Conservation (phyloP, 1,139 yeast genomes). For the Diutina ranongensis region DNA sequence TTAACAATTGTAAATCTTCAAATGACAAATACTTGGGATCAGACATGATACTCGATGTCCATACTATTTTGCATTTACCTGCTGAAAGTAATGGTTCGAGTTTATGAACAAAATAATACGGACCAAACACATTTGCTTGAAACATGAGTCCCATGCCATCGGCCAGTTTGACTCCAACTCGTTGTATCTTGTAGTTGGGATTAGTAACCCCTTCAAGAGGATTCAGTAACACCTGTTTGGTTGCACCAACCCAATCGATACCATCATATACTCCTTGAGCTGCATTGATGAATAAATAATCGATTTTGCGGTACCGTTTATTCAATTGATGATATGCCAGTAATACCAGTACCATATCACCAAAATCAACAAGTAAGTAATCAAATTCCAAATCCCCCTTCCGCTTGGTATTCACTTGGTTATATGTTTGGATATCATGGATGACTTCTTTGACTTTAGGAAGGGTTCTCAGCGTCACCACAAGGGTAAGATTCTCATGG, state of each 20-base stretch:
- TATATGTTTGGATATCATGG: constrained; percentile 41
- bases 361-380: constrained; percentile 74
- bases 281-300: constrained; percentile 76
- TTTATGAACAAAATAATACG: constrained; percentile 68
- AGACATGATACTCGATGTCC: constrained; percentile 82
- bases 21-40: constrained; percentile 58
- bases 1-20: constrained; percentile 61
- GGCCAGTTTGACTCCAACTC: constrained; percentile 56
- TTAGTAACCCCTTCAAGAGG: constrained; percentile 78
- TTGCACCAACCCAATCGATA: constrained; percentile 74
- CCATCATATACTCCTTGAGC: constrained; percentile 84
- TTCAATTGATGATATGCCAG: constrained; percentile 62
- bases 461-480: constrained; percentile 81
- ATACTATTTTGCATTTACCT: constrained; percentile 54
- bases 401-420: constrained; percentile 24
- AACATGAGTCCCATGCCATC: constrained; percentile 79
- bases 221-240: constrained; percentile 45
- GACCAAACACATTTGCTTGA: constrained; percentile 93
- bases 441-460: constrained; percentile 79
- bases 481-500: constrained; percentile 51
- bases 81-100: constrained; percentile 38
- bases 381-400: constrained; percentile 66
- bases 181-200: constrained; percentile 75
- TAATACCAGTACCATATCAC: constrained; percentile 80
- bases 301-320: constrained; percentile 52